phyloP scores from a whole-genome alignment of 768 basidiomycete species.

The Termitomyces bulborhizus region DNA sequence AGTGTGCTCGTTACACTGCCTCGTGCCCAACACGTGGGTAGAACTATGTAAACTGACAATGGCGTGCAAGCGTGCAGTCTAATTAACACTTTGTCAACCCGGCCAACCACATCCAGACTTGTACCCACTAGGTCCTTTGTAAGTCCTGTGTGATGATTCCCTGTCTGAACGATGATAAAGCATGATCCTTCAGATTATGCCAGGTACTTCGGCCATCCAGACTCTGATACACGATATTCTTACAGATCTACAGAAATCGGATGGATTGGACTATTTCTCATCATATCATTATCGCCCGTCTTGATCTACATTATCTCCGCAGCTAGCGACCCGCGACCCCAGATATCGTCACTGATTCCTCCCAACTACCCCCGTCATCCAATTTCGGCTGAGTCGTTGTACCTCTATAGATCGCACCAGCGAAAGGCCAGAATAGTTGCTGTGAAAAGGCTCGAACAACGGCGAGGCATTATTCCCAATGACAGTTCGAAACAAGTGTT shows the following conservation, averaged over 20 bases:
- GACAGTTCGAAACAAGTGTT: constrained; percentile 14
- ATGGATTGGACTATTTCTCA: constrained; percentile 8
- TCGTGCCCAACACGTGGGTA: neutral
- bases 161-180: neutral
- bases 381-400: neutral
- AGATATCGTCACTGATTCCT: neutral
- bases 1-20: neutral
- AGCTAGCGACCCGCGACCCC: constrained; percentile 2
- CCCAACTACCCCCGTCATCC: neutral
- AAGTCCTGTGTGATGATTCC: neutral
- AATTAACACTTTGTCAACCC: too few species aligned
- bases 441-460: constrained; percentile 17
- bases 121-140: neutral
- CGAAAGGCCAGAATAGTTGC: constrained; percentile 15
- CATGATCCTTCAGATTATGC: neutral
- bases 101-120: neutral
- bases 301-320: constrained; percentile 10
- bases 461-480: constrained; percentile 14
- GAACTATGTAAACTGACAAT: too few species aligned
- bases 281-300: constrained; percentile 7
- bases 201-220: neutral
- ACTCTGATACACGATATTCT: neutral
- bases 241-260: constrained; percentile 7
- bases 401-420: constrained; percentile 15
- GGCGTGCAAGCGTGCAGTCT: too few species aligned